These are phyloP conservation scores for Aristolochia contorta DNA, from an alignment of 164 flowering plant species.

Conservation along the genomic window DNA sequence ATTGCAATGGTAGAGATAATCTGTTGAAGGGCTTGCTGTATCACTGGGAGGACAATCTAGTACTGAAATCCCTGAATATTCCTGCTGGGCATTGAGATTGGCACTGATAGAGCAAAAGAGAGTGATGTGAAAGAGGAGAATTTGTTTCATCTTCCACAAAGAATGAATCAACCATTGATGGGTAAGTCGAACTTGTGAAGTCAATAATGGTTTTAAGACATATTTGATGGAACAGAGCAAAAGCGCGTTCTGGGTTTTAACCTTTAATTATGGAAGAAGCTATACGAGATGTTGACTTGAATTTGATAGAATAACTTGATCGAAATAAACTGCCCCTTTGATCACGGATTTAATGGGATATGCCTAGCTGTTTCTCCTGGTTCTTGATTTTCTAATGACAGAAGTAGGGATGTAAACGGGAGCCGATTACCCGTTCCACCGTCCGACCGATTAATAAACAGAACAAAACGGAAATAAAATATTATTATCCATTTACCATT, in stretches of 20 bases:
- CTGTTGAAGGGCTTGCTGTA: neutral
- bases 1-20: constrained; percentile 34
- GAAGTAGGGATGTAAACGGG: too few species aligned
- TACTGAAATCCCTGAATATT: constrained; percentile 1
- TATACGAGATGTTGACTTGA: neutral
- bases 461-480: too few species aligned
- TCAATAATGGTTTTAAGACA: constrained; percentile 1
- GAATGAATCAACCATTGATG: neutral
- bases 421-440: too few species aligned
- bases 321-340: too few species aligned
- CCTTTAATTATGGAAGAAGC: neutral
- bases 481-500: too few species aligned
- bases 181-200: neutral
- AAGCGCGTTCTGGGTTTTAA: neutral
- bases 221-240: neutral
- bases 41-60: neutral
- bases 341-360: neutral
- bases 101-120: neutral
- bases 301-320: too few species aligned
- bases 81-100: constrained; percentile 6
- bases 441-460: too few species aligned
- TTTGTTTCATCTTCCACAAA: neutral
- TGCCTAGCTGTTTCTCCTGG: neutral
- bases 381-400: too few species aligned
- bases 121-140: constrained; percentile 2